A percentile compares a stretch with the other conserved stretches of the same genome.
Evolutionary conservation across 1,284 basidiomycete genomes (phyloP).

Genomic region (Athelia sp.): DNA sequence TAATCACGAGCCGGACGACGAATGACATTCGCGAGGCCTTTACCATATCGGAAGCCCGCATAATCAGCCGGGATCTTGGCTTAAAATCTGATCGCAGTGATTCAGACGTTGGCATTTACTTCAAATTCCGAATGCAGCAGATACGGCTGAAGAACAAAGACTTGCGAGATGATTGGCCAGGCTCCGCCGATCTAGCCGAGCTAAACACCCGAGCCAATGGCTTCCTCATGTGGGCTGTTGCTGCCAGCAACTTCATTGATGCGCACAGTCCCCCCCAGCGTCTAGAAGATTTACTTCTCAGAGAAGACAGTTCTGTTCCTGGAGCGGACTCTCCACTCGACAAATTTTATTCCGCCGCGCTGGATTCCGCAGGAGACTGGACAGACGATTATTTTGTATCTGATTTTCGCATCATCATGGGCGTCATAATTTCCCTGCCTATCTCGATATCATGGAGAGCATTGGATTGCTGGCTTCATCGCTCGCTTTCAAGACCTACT

Average conservation of each 20-base stretch:
- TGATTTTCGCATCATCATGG: background rate
- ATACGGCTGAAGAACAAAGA: background rate
- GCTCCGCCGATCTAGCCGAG: background rate
- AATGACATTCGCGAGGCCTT: background rate
- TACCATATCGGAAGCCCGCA: background rate
- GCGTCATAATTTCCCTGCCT: background rate
- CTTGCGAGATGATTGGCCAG: background rate
- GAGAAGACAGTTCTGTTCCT: background rate
- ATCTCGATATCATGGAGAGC: background rate
- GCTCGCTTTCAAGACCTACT: too few relatives aligned
- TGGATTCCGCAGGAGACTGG: background rate
- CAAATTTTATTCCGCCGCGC: background rate
- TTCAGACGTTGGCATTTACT: background rate
- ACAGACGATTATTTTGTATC: background rate
- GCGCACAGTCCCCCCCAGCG: background rate
- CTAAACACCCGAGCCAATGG: background rate
- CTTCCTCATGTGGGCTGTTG: background rate
- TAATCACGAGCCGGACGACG: background rate
- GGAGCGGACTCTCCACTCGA: background rate
- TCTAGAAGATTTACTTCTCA: background rate
- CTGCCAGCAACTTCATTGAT: background rate
- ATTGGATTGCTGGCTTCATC: background rate
- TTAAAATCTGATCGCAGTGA: background rate
- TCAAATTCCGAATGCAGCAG: background rate
- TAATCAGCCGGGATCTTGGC: background rate